Percentiles rank a stretch among this genome's conserved stretches.
These are phyloP conservation scores for Xylariaceae sp. DNA, from an alignment of 2,329 filamentous ascomycete genomes.

Conservation along the genomic window DNA sequence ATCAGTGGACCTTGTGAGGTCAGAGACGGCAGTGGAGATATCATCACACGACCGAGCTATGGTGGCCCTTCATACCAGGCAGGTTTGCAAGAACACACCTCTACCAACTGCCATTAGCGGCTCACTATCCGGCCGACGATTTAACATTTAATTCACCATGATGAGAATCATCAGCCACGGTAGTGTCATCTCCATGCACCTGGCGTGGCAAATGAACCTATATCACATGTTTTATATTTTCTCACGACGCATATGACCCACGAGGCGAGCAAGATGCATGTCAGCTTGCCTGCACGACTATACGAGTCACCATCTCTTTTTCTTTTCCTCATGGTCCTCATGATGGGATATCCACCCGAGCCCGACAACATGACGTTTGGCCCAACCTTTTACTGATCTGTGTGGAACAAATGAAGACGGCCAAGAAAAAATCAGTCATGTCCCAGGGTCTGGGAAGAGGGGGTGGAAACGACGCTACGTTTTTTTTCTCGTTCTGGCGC, in stretches of 20 bases:
- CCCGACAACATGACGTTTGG: not conserved
- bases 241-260: constrained; percentile 21
- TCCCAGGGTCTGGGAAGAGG: not conserved
- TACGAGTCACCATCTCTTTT: constrained; percentile 2
- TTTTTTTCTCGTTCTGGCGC: not conserved
- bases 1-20: constrained; percentile 57
- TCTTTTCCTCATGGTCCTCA: constrained; percentile 1
- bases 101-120: constrained; percentile 1
- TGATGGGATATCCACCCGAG: not conserved
- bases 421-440: not conserved
- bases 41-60: constrained; percentile 44
- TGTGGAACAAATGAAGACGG: not conserved
- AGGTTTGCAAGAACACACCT: not conserved
- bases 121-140: not conserved
- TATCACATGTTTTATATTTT: not conserved
- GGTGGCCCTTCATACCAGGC: constrained; percentile 33
- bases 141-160: too few relatives aligned
- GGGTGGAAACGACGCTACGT: not conserved
- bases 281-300: constrained; percentile 1
- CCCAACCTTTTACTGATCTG: constrained; percentile 9
- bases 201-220: not conserved
- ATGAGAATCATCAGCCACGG: not conserved
- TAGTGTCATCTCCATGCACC: not conserved
- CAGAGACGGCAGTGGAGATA: constrained; percentile 53
- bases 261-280: constrained; percentile 14